A percentile compares a stretch with the other conserved stretches of the same genome.
Conservation (phyloP, 768 basidiomycete species). For the Lepiota venenata region DNA sequence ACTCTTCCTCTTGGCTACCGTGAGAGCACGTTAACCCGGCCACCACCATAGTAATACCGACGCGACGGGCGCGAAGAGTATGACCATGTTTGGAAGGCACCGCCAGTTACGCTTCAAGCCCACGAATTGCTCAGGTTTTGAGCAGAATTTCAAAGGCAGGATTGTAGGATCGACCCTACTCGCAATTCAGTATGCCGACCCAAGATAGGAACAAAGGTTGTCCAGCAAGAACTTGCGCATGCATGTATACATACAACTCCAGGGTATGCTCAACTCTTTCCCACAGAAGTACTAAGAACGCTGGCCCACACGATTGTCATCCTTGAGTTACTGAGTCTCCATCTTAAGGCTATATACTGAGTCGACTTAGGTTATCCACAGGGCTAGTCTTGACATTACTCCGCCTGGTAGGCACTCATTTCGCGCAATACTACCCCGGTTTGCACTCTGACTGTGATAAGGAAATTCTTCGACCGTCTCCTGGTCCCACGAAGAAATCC, state of each 20-base stretch:
- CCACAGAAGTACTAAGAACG: background rate
- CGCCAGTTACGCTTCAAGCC: background rate
- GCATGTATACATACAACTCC: conserved; percentile 6
- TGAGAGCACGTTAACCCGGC: background rate
- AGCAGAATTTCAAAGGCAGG: background rate
- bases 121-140: background rate
- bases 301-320: background rate
- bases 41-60: conserved; percentile 1
- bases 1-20: conserved; percentile 1
- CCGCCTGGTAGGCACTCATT: background rate
- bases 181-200: conserved; percentile 8
- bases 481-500: no score
- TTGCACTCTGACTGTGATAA: background rate
- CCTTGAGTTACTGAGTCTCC: background rate
- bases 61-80: conserved; percentile 6
- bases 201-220: conserved; percentile 3
- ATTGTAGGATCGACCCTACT: conserved; percentile 1
- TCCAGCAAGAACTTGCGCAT: background rate
- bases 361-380: background rate
- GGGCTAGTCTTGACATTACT: background rate
- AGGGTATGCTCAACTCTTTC: conserved; percentile 12
- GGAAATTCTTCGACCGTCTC: background rate
- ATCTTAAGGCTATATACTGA: background rate
- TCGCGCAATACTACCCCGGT: background rate
- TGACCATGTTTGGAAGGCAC: conserved; percentile 3